Conservation (phyloP, 495 filamentous ascomycete species). For the Aspergillus leporis region DNA sequence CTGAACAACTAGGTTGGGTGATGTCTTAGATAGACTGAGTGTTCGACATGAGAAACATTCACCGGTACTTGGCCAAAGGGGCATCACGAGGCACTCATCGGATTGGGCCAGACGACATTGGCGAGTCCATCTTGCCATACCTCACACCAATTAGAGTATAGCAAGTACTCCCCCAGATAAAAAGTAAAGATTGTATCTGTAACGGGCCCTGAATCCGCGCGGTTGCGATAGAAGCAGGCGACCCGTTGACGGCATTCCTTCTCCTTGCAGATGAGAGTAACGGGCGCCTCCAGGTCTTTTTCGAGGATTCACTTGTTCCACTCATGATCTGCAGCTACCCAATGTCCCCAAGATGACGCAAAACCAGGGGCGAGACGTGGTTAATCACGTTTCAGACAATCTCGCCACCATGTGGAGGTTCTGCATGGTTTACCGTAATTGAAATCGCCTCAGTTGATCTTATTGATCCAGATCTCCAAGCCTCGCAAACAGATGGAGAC, state of each 20-base stretch:
- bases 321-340: slow-evolving; percentile 35
- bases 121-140: slow-evolving; percentile 28
- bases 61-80: slow-evolving; percentile 22
- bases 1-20: slow-evolving; percentile 17
- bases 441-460: slow-evolving; percentile 8
- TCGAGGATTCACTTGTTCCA: slow-evolving; percentile 42
- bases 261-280: slow-evolving; percentile 15
- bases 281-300: slow-evolving; percentile 25
- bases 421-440: slow-evolving; percentile 47
- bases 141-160: slow-evolving; percentile 20
- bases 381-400: slow-evolving; percentile 31
- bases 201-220: slow-evolving; percentile 14
- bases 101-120: slow-evolving; percentile 14
- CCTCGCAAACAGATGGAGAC: slow-evolving; percentile 36
- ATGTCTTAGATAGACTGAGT: slow-evolving; percentile 29
- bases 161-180: slow-evolving; percentile 17
- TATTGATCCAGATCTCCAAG: slow-evolving; percentile 18
- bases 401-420: slow-evolving; percentile 53
- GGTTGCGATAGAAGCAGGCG: slow-evolving; percentile 6
- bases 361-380: slow-evolving; percentile 23
- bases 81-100: slow-evolving; percentile 27
- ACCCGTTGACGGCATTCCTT: slow-evolving; percentile 4
- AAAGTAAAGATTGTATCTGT: slow-evolving; percentile 12
- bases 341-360: slow-evolving; percentile 25
- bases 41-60: slow-evolving; percentile 20